phyloP scores from a whole-genome alignment of 306 rosid genomes.

The Vachellia pachyceras region DNA sequence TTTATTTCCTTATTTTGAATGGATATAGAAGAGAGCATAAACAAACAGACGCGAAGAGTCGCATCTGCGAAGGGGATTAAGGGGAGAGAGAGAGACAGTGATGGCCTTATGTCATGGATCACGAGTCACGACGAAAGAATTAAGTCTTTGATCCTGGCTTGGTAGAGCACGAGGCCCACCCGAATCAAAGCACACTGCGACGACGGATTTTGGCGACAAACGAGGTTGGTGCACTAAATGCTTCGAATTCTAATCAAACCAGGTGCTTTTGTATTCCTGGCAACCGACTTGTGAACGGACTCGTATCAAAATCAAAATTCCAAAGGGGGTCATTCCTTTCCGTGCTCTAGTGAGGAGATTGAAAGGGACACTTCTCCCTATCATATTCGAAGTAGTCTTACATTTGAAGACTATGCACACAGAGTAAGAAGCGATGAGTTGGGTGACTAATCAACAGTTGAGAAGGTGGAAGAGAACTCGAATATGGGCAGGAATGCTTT shows the following conservation, averaged over 20 bases:
- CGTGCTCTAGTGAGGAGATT: neutral
- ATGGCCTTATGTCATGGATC: neutral
- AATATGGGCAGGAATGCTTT: slow-evolving; percentile 46
- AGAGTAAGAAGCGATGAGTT: slow-evolving; percentile 40
- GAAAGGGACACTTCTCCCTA: neutral
- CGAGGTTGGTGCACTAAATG: neutral
- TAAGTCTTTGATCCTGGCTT: neutral
- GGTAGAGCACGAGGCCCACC: neutral
- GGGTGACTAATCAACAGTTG: slow-evolving; percentile 49
- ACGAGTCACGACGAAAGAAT: neutral
- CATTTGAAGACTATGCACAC: neutral
- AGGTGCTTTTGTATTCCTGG: neutral
- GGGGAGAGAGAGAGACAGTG: neutral
- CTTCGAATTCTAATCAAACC: neutral
- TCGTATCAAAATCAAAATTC: slow-evolving; percentile 14
- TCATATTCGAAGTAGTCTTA: neutral
- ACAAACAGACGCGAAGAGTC: slow-evolving; percentile 1
- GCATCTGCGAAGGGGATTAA: neutral
- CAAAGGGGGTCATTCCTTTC: neutral
- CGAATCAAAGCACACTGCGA: neutral
- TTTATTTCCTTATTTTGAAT: neutral
- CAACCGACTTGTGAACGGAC: neutral
- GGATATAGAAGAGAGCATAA: neutral
- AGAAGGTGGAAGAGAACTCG: slow-evolving; percentile 49
- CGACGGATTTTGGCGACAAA: neutral